Evolutionary conservation across 139 green algal species (phyloP), one percentile per base, ranked within the genome.

Genomic region (Chlorella sp.): DNA sequence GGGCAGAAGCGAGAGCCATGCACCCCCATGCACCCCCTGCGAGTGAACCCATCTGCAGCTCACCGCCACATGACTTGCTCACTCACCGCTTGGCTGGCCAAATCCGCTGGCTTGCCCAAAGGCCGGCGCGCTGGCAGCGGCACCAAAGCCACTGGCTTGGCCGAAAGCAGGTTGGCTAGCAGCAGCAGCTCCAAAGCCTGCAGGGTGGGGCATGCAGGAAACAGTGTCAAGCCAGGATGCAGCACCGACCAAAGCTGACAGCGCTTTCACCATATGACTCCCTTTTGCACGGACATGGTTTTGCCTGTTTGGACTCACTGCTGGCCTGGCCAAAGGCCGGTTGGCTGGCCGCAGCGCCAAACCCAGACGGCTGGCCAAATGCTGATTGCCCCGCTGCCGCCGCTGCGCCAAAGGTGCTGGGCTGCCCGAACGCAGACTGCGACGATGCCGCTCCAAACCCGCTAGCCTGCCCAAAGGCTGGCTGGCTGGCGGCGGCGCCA

Each of bases 241-340:
- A n/a, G n/a, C n/a, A n/a, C n/a, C n/a, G n/a, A 43, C 67, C 85
- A 75, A 88, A 83, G 67, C 56, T 67, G 17, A 62, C 46, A 22
- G 76, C 58, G 2, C n/a, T n/a, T 17, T 34, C 67, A 46, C 67
- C 67, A 46, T 46, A 73, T 4, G n/a, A n/a, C n/a, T n/a, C n/a
- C n/a, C n/a, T n/a, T n/a, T n/a, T n/a, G n/a, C n/a, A n/a, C n/a
- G n/a, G n/a, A n/a, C n/a, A n/a, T n/a, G n/a, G n/a, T n/a, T n/a
- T n/a, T n/a, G n/a, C 46, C 11, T 54, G 8, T 11, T 11, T 54
- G 46, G 8, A 54, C 46, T 11, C 11, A 54, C 36, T 40, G 43
- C 43, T 78, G 3, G 79, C 6, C 79, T 84, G 79, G 0, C 79
- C 79, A 24, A 84, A 84, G 24, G 79, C 43, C 3, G 79, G 30